phyloP scores from a whole-genome alignment of 345 rosid species.

The Lagerstroemia speciosa region DNA sequence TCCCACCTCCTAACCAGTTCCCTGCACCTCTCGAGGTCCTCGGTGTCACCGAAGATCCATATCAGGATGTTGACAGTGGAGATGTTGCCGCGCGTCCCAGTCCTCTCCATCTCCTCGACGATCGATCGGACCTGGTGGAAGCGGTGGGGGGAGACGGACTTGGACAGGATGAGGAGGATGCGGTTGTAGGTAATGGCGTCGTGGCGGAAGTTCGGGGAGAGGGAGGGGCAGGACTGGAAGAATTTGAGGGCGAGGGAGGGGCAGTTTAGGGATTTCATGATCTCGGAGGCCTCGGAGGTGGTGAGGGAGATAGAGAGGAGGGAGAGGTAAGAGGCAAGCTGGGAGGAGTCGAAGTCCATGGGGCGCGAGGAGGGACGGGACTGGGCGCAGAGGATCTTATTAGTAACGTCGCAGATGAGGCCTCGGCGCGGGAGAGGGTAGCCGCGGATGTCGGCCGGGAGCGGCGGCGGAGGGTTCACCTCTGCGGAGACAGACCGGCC shows the following conservation, averaged over 20 bases:
- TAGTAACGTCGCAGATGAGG: slow-evolving; percentile 62
- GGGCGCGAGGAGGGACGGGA: slow-evolving; percentile 2
- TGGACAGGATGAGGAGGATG: slow-evolving; percentile 62
- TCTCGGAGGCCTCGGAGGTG: slow-evolving; percentile 64
- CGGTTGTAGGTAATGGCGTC: slow-evolving; percentile 62
- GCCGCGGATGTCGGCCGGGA: slow-evolving; percentile 63
- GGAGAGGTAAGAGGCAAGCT: slow-evolving; percentile 51
- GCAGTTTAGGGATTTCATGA: slow-evolving; percentile 69
- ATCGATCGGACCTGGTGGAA: slow-evolving; percentile 39
- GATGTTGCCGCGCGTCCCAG: slow-evolving; percentile 44
- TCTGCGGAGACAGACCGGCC: slow-evolving; percentile 76
- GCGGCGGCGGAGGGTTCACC: slow-evolving; percentile 43
- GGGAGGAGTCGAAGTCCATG: slow-evolving; percentile 12
- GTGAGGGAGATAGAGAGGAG: slow-evolving; percentile 57
- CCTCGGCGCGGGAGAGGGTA: slow-evolving; percentile 70
- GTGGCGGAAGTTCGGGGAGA: slow-evolving; percentile 43
- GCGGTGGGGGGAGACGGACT: slow-evolving; percentile 39
- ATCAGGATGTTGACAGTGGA: slow-evolving; percentile 72
- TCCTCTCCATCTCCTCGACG: slow-evolving; percentile 51
- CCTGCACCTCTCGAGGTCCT: slow-evolving; percentile 49
- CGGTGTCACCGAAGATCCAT: slow-evolving; percentile 46
- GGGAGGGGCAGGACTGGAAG: slow-evolving; percentile 51
- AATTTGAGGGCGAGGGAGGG: slow-evolving; percentile 58
- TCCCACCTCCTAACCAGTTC: slow-evolving; percentile 63
- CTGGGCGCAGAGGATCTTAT: slow-evolving; percentile 34